A percentile compares a stretch with the other conserved stretches of the same genome.
These are phyloP conservation scores for Ogataea hybrid DNA, from an alignment of 1,139 yeast genomes.

Conservation along the genomic window DNA sequence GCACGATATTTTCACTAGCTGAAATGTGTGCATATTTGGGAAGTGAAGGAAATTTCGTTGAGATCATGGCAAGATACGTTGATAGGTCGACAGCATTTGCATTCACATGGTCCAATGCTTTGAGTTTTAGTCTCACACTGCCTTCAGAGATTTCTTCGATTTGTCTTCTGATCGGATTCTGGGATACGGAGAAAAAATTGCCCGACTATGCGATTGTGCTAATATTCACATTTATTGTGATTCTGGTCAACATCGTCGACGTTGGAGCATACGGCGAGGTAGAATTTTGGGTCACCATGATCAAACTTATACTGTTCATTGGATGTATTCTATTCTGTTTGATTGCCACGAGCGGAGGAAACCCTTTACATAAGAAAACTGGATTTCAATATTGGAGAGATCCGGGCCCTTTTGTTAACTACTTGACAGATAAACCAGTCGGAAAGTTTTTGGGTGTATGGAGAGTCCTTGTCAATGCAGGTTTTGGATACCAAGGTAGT, in stretches of 20 bases:
- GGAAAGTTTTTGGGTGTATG: constrained; percentile 61
- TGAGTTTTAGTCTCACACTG: constrained; percentile 77
- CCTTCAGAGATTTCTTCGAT: constrained; percentile 77
- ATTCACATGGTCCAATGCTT: constrained; percentile 80
- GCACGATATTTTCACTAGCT: constrained; percentile 68
- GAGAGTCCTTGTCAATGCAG: constrained; percentile 55
- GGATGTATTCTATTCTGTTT: constrained; percentile 51
- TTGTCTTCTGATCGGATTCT: constrained; percentile 70
- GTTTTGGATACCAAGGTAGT: constrained; percentile 76
- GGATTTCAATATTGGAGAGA: constrained; percentile 91
- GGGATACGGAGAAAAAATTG: constrained; percentile 50
- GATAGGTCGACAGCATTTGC: constrained; percentile 75
- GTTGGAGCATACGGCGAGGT: constrained; percentile 65
- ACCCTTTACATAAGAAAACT: constrained; percentile 46
- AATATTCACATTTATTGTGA: constrained; percentile 58
- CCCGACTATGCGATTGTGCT: constrained; percentile 78
- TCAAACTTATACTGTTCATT: constrained; percentile 54
- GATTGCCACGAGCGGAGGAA: constrained; percentile 43
- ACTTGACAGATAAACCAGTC: constrained; percentile 46
- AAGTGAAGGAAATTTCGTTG: constrained; percentile 6
- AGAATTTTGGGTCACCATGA: constrained; percentile 66
- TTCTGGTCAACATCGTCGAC: constrained; percentile 55
- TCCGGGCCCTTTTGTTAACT: constrained; percentile 62
- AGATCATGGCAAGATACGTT: constrained; percentile 50
- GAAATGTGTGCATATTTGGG: constrained; percentile 54